These are phyloP conservation scores for Umbellularia californica DNA, from an alignment of 164 flowering plant genomes.

Conservation along the genomic window DNA sequence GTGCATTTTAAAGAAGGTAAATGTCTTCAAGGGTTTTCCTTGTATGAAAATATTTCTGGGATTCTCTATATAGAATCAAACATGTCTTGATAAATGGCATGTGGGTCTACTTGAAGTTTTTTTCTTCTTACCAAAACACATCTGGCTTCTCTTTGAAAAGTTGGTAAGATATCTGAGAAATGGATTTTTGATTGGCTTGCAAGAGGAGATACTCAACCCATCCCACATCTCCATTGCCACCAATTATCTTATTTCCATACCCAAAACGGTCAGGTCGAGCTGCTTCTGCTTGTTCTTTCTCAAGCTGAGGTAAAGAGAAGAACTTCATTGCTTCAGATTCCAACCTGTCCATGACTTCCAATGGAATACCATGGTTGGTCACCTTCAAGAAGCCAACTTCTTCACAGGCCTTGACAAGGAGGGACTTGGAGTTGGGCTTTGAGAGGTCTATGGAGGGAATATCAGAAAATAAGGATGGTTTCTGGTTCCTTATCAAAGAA, in stretches of 20 bases:
- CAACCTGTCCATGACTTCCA: slow-evolving; percentile 39
- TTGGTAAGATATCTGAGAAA: slow-evolving; percentile 22
- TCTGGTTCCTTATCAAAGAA: slow-evolving; percentile 50
- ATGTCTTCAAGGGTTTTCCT: background rate
- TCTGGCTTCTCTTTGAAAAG: slow-evolving; percentile 42
- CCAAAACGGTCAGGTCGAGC: slow-evolving; percentile 59
- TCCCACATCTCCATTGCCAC: slow-evolving; percentile 87
- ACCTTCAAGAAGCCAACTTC: slow-evolving; percentile 88
- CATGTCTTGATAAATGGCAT: background rate
- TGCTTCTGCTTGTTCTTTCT: slow-evolving; percentile 63
- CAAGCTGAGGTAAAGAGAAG: slow-evolving; percentile 51
- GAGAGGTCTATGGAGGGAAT: slow-evolving; percentile 72
- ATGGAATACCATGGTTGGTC: slow-evolving; percentile 72
- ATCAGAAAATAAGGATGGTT: slow-evolving; percentile 20
- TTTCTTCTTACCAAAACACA: slow-evolving; percentile 41
- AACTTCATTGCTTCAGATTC: slow-evolving; percentile 58
- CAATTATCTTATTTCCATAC: slow-evolving; percentile 74
- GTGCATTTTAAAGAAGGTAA: background rate
- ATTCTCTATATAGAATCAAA: background rate
- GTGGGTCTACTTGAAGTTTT: background rate
- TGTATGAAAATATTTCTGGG: background rate
- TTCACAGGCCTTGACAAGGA: slow-evolving; percentile 60
- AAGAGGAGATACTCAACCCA: slow-evolving; percentile 88
- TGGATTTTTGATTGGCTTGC: slow-evolving; percentile 33
- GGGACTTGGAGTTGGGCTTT: slow-evolving; percentile 39